phyloP scores from a whole-genome alignment of 495 filamentous ascomycete species.

The Annulohypoxylon stygium region DNA sequence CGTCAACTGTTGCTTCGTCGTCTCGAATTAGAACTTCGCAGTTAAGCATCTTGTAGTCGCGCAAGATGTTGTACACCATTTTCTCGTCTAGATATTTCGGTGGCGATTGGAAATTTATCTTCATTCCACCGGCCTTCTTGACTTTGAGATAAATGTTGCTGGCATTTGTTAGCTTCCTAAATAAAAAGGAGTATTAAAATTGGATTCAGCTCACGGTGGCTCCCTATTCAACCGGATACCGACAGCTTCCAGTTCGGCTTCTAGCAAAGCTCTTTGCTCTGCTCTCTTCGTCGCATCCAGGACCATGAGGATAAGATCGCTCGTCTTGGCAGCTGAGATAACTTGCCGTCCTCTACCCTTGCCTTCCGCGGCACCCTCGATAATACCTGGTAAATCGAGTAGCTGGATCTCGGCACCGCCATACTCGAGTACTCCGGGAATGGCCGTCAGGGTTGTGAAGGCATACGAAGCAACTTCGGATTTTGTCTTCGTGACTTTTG shows the following conservation, averaged over 20 bases:
- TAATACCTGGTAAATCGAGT: constrained; percentile 98
- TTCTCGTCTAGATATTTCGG: constrained; percentile 95
- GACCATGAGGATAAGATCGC: constrained; percentile 96
- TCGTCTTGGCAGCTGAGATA: constrained; percentile 99
- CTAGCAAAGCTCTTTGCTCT: constrained; percentile 90
- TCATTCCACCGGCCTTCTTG: constrained; percentile 98
- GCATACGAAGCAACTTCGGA: constrained; percentile 96
- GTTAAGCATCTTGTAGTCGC: constrained; percentile 99
- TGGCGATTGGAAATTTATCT: constrained; percentile 92
- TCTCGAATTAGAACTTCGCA: constrained; percentile 96
- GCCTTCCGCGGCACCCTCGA: constrained; percentile 95
- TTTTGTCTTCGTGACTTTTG: constrained; percentile 99
- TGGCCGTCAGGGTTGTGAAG: constrained; percentile 98
- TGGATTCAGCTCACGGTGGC: constrained; percentile 75
- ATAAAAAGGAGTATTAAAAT: not conserved
- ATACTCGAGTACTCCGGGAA: constrained; percentile 98
- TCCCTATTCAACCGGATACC: constrained; percentile 94
- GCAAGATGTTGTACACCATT: constrained; percentile 95
- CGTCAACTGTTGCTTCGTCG: constrained; percentile 95
- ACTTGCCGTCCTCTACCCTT: constrained; percentile 97
- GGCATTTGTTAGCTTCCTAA: constrained; percentile 30
- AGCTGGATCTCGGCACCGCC: constrained; percentile 98
- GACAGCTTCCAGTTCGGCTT: constrained; percentile 95
- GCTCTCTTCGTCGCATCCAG: constrained; percentile 97
- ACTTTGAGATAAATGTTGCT: constrained; percentile 98